Base-by-base conservation (phyloP, 1,139 yeast genomes). In the Pneumocystis carinii region DNA sequence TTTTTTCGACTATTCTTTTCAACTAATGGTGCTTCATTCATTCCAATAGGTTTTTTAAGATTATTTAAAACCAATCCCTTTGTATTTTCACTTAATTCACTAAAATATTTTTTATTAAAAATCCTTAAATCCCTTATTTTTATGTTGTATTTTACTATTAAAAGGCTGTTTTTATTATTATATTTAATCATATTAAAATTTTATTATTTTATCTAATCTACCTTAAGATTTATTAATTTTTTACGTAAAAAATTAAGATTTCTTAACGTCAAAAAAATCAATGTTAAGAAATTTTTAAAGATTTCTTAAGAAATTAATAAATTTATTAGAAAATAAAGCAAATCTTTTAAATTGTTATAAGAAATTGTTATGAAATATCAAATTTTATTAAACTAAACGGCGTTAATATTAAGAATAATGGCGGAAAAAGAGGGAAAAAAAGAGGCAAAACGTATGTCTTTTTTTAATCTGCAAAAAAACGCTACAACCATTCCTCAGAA, bases 41-140 rank as follows among this genome's bases (percentile, higher is more conserved):
- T 68, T 1, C 85, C 85, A 56, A 81, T 74, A 8, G 85, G 84
- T 2, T 48, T 10, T 12, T 48, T 12, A 1, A 48, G 19, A 1
- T 10, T 12, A 12, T 48, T 12, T 19, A 48, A 24, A 10, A n/a
- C 7, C 10, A 24, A 48, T 6, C 1, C 15, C 3, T 24, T 19
- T 19, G 14, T 3, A 24, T 48, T 24, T 48, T 24, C 2, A 2
- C 3, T 10, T 10, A 29, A 24, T 24, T 24, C 7, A 10, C 14
- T 24, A 14, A 24, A 41, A 48, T 10, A 48, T 7, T 10, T 1
- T n/a, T 3, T 8, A 24, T 10, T 48, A 10, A 48, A 10, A 24
- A 10, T 24, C 10, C n/a, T 48, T n/a, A 6, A 48, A 24, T 48
- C 24, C 32, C 2, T 24, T n/a, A 15, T 24, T 48, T 48, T 24